A percentile compares a stretch with the other conserved stretches of the same genome.
Evolutionary conservation across 768 basidiomycete species (phyloP).

Genomic region (Xanthoconium purpureum): DNA sequence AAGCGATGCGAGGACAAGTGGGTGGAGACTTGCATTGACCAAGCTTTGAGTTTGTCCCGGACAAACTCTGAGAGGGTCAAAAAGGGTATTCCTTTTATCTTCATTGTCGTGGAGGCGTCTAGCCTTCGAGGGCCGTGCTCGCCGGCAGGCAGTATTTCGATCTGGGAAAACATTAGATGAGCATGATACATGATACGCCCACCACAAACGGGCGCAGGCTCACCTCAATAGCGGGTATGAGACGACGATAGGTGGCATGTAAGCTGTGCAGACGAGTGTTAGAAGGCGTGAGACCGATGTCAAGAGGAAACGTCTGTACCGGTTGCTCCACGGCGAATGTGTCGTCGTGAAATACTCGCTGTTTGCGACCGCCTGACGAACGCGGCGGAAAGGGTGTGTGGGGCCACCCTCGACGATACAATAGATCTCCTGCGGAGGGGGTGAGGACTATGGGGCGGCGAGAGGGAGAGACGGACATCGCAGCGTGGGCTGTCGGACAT

Average conservation of each 20-base stretch:
- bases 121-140: slow-evolving; percentile 77
- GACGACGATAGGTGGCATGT: slow-evolving; percentile 69
- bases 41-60: slow-evolving; percentile 78
- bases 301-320: slow-evolving; percentile 41
- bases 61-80: slow-evolving; percentile 83
- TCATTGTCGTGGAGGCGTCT: slow-evolving; percentile 64
- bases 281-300: not conserved
- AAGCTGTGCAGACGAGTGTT: slow-evolving; percentile 43
- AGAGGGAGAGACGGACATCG: slow-evolving; percentile 49
- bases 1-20: slow-evolving; percentile 1
- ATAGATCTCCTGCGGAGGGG: slow-evolving; percentile 64
- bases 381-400: slow-evolving; percentile 72
- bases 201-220: slow-evolving; percentile 12
- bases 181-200: slow-evolving; percentile 5
- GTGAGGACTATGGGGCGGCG: slow-evolving; percentile 7
- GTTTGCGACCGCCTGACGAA: slow-evolving; percentile 69
- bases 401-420: slow-evolving; percentile 81
- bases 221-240: slow-evolving; percentile 77
- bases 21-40: slow-evolving; percentile 61
- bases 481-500: slow-evolving; percentile 62
- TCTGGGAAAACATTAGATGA: slow-evolving; percentile 40
- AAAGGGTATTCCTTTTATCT: slow-evolving; percentile 71
- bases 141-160: slow-evolving; percentile 80
- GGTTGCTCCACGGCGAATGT: slow-evolving; percentile 83
- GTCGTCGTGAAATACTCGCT: slow-evolving; percentile 63